These are phyloP conservation scores for Pseudisothecium myosuroides DNA, from an alignment of 225 moss, liverwort and hornwort genomes.

Conservation along the genomic window DNA sequence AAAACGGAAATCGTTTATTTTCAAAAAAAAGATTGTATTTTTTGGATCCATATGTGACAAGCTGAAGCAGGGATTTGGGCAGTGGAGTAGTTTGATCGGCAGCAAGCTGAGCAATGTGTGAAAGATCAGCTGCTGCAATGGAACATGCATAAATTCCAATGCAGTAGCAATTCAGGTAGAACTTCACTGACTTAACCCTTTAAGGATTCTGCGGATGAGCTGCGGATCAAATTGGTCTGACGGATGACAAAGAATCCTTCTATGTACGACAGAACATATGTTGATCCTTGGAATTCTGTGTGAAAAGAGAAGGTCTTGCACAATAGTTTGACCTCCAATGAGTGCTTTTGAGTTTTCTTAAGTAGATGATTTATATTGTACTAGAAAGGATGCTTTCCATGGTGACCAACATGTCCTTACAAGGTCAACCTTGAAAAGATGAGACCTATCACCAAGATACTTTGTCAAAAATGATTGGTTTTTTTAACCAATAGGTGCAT, in stretches of 20 bases:
- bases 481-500: background rate
- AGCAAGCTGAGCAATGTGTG: constrained; percentile 12
- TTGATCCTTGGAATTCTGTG: background rate
- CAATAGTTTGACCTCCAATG: too few species aligned
- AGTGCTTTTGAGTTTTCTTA: too few species aligned
- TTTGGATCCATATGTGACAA: constrained; percentile 12
- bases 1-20: background rate
- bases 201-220: too few species aligned
- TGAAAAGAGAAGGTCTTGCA: too few species aligned
- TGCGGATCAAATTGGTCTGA: too few species aligned
- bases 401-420: background rate
- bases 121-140: constrained; percentile 32
- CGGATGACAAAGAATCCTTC: background rate
- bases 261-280: background rate
- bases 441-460: background rate
- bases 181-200: background rate
- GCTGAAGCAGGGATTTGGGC: constrained; percentile 56
- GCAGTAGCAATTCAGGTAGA: background rate
- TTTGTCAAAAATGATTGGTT: background rate
- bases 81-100: constrained; percentile 6
- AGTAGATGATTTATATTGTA: background rate
- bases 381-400: background rate
- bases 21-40: background rate
- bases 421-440: background rate
- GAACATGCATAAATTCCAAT: constrained; percentile 28